These are phyloP conservation scores for Aspergillus caelatus DNA, from an alignment of 2,329 filamentous ascomycete species.

Conservation along the genomic window DNA sequence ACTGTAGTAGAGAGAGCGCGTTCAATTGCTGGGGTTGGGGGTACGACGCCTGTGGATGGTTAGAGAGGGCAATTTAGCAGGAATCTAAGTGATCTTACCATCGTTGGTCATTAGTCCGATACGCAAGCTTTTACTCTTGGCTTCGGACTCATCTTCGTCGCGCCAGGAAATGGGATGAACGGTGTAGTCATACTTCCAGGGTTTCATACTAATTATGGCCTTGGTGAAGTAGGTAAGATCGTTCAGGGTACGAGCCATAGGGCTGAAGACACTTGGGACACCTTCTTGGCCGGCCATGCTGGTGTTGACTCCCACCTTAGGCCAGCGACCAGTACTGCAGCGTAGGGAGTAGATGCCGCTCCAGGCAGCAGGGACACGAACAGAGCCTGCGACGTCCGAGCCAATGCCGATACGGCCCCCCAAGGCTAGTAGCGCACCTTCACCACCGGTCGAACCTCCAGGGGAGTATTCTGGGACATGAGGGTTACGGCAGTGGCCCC, in stretches of 20 bases:
- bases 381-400: constrained; percentile 87
- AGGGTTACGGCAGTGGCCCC: constrained; percentile 81
- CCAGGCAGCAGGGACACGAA: constrained; percentile 84
- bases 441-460: constrained; percentile 85
- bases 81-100: constrained; percentile 40
- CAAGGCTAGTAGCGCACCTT: constrained; percentile 78
- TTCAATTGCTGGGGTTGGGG: constrained; percentile 80
- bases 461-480: constrained; percentile 83
- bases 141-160: constrained; percentile 61
- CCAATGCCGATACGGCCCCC: constrained; percentile 86
- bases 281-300: constrained; percentile 94
- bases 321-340: constrained; percentile 89
- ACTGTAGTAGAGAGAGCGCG: constrained; percentile 74
- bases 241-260: constrained; percentile 83
- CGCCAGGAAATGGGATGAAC: constrained; percentile 87
- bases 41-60: constrained; percentile 64
- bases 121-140: constrained; percentile 64
- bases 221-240: constrained; percentile 85
- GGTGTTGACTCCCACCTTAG: constrained; percentile 78
- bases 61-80: background rate
- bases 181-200: constrained; percentile 85
- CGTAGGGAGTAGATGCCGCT: constrained; percentile 84
- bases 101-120: constrained; percentile 80
- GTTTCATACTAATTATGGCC: constrained; percentile 75
- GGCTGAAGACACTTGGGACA: constrained; percentile 84